Conservation (phyloP, 768 basidiomycete genomes). For the Pulveroboletus sp. region DNA sequence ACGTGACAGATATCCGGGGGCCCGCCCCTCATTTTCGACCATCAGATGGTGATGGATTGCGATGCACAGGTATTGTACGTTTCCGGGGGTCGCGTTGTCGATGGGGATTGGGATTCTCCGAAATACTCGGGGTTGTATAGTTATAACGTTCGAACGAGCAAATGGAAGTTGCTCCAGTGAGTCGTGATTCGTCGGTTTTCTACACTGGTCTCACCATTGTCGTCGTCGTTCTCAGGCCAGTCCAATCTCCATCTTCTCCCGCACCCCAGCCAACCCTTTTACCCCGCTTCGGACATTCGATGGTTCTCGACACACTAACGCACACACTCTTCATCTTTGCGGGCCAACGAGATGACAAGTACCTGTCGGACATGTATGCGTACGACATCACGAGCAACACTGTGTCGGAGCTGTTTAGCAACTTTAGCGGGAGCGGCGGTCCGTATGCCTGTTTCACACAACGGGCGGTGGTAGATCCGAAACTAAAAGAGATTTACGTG, state of each 20-base stretch:
- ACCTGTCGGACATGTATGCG: conserved; percentile 73
- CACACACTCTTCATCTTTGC: conserved; percentile 69
- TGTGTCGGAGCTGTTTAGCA: conserved; percentile 57
- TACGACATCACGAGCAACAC: conserved; percentile 59
- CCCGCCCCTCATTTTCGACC: conserved; percentile 72
- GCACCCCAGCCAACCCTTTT: conserved; percentile 44
- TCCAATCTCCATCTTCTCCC: conserved; percentile 9
- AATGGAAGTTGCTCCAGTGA: conserved; percentile 69
- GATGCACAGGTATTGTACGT: conserved; percentile 70
- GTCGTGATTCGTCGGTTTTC: conserved; percentile 19
- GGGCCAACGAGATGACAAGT: conserved; percentile 64
- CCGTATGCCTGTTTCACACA: conserved; percentile 74
- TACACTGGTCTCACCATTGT: background rate
- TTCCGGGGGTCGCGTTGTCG: conserved; percentile 70
- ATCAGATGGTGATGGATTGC: conserved; percentile 76
- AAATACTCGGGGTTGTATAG: conserved; percentile 73
- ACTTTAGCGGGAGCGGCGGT: conserved; percentile 59
- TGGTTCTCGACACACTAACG: conserved; percentile 64
- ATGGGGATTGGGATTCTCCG: conserved; percentile 53
- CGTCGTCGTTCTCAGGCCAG: conserved; percentile 14
- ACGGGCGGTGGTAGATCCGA: conserved; percentile 63
- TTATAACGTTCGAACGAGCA: conserved; percentile 60
- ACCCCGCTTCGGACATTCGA: conserved; percentile 72
- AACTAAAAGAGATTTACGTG: conserved; percentile 69
- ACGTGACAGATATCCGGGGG: conserved; percentile 65